Evolutionary conservation across 129 eudicot genomes (phyloP).

Genomic region (Flaveria brownii): DNA sequence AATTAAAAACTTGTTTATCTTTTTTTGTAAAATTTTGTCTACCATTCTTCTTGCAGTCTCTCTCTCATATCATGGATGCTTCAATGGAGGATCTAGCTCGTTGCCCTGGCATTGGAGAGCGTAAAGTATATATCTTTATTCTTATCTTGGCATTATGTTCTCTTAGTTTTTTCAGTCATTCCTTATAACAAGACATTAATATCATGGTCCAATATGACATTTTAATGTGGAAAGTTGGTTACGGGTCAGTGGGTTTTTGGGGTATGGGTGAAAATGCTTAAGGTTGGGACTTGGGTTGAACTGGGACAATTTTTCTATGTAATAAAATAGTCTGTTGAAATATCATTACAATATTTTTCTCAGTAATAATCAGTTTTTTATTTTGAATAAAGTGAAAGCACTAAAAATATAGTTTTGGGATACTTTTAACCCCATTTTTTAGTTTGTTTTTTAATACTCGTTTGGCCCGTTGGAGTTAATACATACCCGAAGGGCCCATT

Average conservation of each 20-base stretch:
- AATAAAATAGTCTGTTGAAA: background rate
- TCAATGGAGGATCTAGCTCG: conserved; percentile 99
- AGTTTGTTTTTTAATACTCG: background rate
- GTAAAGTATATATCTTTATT: conserved; percentile 60
- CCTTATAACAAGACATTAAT: background rate
- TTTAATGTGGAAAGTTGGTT: background rate
- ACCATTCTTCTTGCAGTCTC: conserved; percentile 56
- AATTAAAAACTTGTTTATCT: background rate
- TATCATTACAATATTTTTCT: background rate
- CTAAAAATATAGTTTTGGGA: background rate
- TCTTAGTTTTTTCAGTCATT: conserved; percentile 6
- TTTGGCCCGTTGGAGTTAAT: background rate
- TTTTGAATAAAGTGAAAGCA: background rate
- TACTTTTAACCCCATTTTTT: too few relatives aligned
- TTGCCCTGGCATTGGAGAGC: conserved; percentile 99
- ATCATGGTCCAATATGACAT: background rate
- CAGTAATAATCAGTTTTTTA: background rate
- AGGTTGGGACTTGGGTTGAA: background rate
- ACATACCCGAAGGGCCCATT: background rate
- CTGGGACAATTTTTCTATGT: background rate
- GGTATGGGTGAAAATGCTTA: background rate
- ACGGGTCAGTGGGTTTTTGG: background rate
- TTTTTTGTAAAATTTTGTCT: conserved; percentile 6
- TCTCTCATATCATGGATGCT: conserved; percentile 94
- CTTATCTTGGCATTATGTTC: conserved; percentile 17